Base-by-base conservation (phyloP, 176 grass and related monocot genomes). In the Zoysia japonica region DNA sequence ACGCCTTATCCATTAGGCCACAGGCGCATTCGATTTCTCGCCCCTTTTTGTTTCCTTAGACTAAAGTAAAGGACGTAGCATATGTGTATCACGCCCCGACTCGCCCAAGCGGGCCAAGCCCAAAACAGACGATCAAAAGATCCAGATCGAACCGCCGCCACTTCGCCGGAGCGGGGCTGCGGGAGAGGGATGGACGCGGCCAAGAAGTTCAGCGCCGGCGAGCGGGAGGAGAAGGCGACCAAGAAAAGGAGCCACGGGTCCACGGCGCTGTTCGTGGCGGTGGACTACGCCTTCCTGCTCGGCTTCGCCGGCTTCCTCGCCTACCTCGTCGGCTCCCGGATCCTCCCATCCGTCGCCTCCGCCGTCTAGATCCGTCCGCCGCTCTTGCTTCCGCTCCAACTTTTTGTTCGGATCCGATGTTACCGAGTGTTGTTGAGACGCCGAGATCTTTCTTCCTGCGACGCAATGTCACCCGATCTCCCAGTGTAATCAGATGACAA, bases 1-100 rank as follows among this genome's bases (percentile, higher is more conserved):
- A 91, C 88, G 89, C 94, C 89, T 93, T 91, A 88, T 97, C 94
- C 94, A 93, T 97, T 97, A 97, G 89, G 91, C 94, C 91, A 93
- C 82, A 89, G 87, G 94, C 81, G 93, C 28, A 3, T 9, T 4
- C 9, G 2, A 7, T 35, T 19, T 28, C 28, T 28, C 28, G 28
- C 28, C 28, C 28, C 28, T 28, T 28, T 28, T 28, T 28, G 28
- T 28, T 28, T 28, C 0, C 28, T 28, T 28, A 28, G 28, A 28
- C 28, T 28, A 0, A 28, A 28, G 28, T 28, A 28, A 28, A 28
- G 28, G 28, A 28, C 28, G 28, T 0, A 28, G 28, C 28, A 28
- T 28, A 28, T 28, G 28, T 28, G 28, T 28, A 28, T 28, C 28
- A 28, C 28, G 28, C 28, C 28, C 28, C 28, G 28, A 28, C 28